Evolutionary conservation across 2,329 filamentous ascomycete species (phyloP), one percentile per base, ranked within the genome.

Genomic region (Ophiostoma quercus): DNA sequence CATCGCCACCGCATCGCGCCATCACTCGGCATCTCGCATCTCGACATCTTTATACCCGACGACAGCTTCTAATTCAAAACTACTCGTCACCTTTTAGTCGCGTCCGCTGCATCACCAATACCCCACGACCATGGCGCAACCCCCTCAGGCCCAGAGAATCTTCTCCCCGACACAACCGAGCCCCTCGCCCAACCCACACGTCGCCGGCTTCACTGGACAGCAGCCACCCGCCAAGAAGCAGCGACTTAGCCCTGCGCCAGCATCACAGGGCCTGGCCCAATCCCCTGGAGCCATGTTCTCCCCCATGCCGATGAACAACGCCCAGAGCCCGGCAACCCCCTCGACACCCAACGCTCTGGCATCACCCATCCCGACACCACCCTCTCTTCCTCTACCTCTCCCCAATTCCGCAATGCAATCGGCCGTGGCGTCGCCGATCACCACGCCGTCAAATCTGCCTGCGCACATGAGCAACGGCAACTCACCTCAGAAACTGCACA

Each of bases 61-160:
- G 34, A 41, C 14, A 29, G 5, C n/a, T 41, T 22, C 9, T 16
- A 2, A 3, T 14, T 41, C 62, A 34, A 29, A 41, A 34, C 32
- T 12, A 16, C 7, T 22, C 5, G 29, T 19, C 60, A 22, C 57
- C 14, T 32, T 16, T 32, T 12, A 9, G 57, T 32, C 57, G 62
- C 62, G 62, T 34, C 34, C 12, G 14, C 34, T 25, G 25, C 32
- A 39, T n/a, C n/a, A 22, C 62, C 32, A n/a, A 34, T 19, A 22
- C 7, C 19, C 19, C 19, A n/a, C 19, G 62, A 39, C 62, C 73
- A 87, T 89, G 87, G 86, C 87, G 75, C 87, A 89, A 77, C 84
- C 87, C 73, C 79, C 82, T n/a, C 81, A 84, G 73, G 79, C 80
- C 2, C 72, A 68, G 67, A 51, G 73, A 70, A 72, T 72, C 6